These are phyloP conservation scores for Pezicula radicicola DNA, from an alignment of 2,329 filamentous ascomycete species.

Conservation along the genomic window DNA sequence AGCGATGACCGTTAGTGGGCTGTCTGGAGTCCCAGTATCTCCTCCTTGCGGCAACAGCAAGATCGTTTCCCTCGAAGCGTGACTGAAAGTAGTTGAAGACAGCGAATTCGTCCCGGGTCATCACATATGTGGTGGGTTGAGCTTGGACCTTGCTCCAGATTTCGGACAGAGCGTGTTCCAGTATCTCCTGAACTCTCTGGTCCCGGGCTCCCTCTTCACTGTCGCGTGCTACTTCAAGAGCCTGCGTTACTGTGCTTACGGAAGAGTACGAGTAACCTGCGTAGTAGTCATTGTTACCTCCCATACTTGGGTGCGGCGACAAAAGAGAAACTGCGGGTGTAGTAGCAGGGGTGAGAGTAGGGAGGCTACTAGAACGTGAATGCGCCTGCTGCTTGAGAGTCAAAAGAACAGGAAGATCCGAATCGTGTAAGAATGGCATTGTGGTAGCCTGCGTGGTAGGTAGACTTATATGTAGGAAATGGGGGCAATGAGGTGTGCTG, in stretches of 20 bases:
- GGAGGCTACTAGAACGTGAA: slow-evolving; percentile 8
- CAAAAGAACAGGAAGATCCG: slow-evolving; percentile 18
- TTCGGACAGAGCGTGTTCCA: slow-evolving; percentile 60
- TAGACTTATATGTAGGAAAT: neutral
- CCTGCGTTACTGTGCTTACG: slow-evolving; percentile 50
- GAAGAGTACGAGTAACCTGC: neutral
- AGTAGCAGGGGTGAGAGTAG: slow-evolving; percentile 7
- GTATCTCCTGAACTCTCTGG: slow-evolving; percentile 57
- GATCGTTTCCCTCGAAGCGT: slow-evolving; percentile 54
- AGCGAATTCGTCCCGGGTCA: slow-evolving; percentile 75
- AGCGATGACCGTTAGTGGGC: slow-evolving; percentile 13
- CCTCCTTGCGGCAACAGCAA: slow-evolving; percentile 44
- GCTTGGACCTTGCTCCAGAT: slow-evolving; percentile 68
- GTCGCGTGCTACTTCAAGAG: slow-evolving; percentile 74
- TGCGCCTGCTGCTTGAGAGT: slow-evolving; percentile 2
- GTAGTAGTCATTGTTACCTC: slow-evolving; percentile 10
- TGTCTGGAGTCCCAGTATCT: slow-evolving; percentile 49
- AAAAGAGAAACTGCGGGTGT: slow-evolving; percentile 8
- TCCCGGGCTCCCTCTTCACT: slow-evolving; percentile 64
- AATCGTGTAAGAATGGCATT: slow-evolving; percentile 17
- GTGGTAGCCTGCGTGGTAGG: slow-evolving; percentile 1
- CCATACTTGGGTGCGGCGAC: slow-evolving; percentile 17
- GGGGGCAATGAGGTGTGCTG: neutral
- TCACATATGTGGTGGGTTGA: slow-evolving; percentile 67
- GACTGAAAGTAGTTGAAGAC: slow-evolving; percentile 82